Conservation (phyloP, 2,329 filamentous ascomycete species). For the Penicillium polonicum region DNA sequence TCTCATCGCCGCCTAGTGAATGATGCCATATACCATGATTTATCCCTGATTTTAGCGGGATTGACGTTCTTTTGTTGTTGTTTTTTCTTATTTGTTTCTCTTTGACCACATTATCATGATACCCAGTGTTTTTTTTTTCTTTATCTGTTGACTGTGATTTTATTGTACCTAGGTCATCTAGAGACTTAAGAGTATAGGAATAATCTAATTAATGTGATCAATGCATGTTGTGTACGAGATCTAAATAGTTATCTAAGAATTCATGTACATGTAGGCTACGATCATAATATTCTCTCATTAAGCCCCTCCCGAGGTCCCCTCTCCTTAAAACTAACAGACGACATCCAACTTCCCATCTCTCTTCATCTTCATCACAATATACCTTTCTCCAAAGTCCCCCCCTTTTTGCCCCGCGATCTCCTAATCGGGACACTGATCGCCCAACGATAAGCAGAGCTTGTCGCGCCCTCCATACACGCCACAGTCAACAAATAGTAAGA, state of each 20-base stretch:
- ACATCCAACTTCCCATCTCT: background rate
- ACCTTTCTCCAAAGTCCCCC: background rate
- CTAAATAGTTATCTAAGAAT: background rate
- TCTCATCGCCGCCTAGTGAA: conserved; percentile 4
- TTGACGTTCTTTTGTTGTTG: conserved; percentile 8
- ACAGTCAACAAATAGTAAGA: conserved; percentile 5
- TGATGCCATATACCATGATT: conserved; percentile 10
- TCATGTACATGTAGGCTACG: background rate
- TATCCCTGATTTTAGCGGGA: background rate
- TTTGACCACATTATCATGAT: conserved; percentile 18
- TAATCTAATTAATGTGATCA: conserved; percentile 1
- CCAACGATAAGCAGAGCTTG: conserved; percentile 10
- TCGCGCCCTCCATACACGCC: conserved; percentile 1
- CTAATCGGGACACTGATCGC: conserved; percentile 7
- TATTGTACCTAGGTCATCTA: conserved; percentile 4
- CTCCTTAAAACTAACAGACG: background rate
- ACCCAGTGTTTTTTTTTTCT: conserved; percentile 19
- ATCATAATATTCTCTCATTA: background rate
- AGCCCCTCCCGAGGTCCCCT: background rate
- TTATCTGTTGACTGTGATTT: background rate
- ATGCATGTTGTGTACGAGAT: background rate
- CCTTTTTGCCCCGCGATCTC: conserved; percentile 13
- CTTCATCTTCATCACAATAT: background rate
- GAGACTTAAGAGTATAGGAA: conserved; percentile 1
- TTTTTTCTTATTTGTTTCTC: conserved; percentile 2